Base-by-base conservation (phyloP, 2,329 filamentous ascomycete genomes). In the Colletotrichum plurivorum region DNA sequence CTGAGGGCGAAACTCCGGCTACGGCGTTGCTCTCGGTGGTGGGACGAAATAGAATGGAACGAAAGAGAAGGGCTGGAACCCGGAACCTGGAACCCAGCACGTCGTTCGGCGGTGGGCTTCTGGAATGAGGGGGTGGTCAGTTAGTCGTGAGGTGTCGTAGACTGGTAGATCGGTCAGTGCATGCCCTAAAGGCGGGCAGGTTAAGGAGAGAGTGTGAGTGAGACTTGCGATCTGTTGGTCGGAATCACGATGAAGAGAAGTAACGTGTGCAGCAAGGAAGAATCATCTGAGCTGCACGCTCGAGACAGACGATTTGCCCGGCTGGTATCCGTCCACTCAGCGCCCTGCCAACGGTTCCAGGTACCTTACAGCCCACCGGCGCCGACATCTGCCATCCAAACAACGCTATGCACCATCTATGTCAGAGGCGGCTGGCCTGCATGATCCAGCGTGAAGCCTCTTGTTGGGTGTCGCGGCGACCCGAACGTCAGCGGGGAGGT, bases 301-400 rank as follows among this genome's bases (percentile, higher is more conserved):
- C 5, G 16, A 36, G 63, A 41, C 20, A 62, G 39, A 41, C 18
- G 8, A 54, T 49, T 59, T 45, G 61, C 16, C 52, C 45, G 64
- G 39, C 39, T 57, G 25, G 18, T 36, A 39, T 27, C 15, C 5
- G 36, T 18, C 49, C 49, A 22, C 4, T 36, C 60, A 46, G 25
- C 52, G 45, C 31, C 43, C 51, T 36, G 45, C 49, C 22, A 8
- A 27, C 16, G 18, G 46, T 52, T 55, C 45, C 45, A 67, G 59
- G 64, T 69, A 69, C 67, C 67, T 69, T 49, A 67, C 67, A 66
- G 64, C 22, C n/a, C 54, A n/a, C 48, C 27, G 22, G 39, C 65
- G 41, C 66, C 54, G n/a, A 41, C 46, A 43, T 27, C 49, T 67
- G 67, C 56, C 63, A 69, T 69, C 62, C 36, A 51, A 67, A 56